A percentile compares a stretch with the other conserved stretches of the same genome.
phyloP scores from a whole-genome alignment of 2,329 filamentous ascomycete species.

The Ascochyta pisi region DNA sequence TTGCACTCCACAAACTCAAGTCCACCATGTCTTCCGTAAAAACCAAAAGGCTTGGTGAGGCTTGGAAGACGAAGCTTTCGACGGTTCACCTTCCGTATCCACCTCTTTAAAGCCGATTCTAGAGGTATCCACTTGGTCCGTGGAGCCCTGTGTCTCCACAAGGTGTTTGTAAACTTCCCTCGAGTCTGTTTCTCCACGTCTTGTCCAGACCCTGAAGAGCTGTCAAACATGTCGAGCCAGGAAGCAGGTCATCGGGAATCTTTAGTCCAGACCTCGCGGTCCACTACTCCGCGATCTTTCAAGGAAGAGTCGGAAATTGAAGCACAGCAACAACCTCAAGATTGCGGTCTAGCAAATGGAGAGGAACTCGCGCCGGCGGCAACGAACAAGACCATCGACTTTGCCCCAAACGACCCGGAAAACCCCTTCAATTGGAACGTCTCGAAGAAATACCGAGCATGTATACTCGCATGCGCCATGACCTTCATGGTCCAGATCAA shows the following conservation, averaged over 20 bases:
- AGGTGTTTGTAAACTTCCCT: slow-evolving; percentile 1
- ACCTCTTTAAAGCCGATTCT: slow-evolving; percentile 4
- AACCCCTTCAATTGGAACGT: slow-evolving; percentile 53
- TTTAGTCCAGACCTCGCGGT: slow-evolving; percentile 1
- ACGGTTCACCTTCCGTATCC: slow-evolving; percentile 2
- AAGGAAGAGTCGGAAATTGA: slow-evolving; percentile 6
- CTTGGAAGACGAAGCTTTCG: slow-evolving; percentile 16
- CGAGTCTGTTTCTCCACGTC: background rate
- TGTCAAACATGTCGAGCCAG: slow-evolving; percentile 8
- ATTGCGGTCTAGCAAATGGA: background rate
- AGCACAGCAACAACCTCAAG: background rate
- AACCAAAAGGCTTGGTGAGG: slow-evolving; percentile 4
- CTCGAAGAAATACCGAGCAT: slow-evolving; percentile 52
- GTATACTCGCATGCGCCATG: slow-evolving; percentile 54
- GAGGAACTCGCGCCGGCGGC: slow-evolving; percentile 1
- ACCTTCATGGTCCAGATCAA: slow-evolving; percentile 43
- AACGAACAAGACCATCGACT: slow-evolving; percentile 22
- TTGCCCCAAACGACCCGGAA: slow-evolving; percentile 30
- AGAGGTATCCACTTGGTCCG: slow-evolving; percentile 11
- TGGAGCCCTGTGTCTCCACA: background rate
- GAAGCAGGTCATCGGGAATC: background rate
- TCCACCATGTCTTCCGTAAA: background rate
- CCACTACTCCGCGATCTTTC: slow-evolving; percentile 3
- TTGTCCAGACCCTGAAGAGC: background rate
- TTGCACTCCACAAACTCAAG: background rate